These are phyloP conservation scores for Colletotrichum sp. DNA, from an alignment of 2,329 filamentous ascomycete species.

Conservation along the genomic window DNA sequence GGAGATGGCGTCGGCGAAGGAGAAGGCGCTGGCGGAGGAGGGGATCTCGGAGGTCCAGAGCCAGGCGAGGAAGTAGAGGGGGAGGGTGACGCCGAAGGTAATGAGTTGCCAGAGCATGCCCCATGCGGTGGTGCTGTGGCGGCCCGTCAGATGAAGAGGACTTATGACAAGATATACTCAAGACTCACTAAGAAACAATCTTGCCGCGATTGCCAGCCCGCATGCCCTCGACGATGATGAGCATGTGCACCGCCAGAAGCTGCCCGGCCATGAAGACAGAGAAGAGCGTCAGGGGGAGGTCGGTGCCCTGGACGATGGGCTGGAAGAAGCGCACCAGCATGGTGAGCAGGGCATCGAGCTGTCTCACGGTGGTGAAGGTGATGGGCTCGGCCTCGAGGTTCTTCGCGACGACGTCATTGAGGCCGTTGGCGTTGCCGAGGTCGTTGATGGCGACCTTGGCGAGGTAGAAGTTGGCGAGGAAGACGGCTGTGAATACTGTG, in stretches of 20 bases:
- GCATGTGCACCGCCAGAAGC: constrained; percentile 21
- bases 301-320: constrained; percentile 17
- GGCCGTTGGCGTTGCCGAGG: constrained; percentile 1
- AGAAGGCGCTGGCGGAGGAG: neutral
- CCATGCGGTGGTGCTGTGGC: constrained; percentile 23
- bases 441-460: constrained; percentile 11
- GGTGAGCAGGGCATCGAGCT: constrained; percentile 21
- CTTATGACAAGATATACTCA: neutral
- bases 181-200: constrained; percentile 23
- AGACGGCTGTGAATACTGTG: neutral
- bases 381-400: neutral
- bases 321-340: constrained; percentile 23
- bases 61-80: constrained; percentile 25
- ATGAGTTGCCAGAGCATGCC: constrained; percentile 25
- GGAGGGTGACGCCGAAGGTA: constrained; percentile 25
- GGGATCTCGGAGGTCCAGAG: constrained; percentile 25
- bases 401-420: neutral
- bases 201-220: constrained; percentile 23
- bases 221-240: constrained; percentile 23
- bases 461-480: neutral
- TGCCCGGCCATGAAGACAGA: constrained; percentile 25
- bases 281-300: constrained; percentile 20
- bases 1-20: constrained; percentile 11
- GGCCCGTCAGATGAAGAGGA: neutral
- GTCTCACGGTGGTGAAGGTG: constrained; percentile 22